phyloP scores from a whole-genome alignment of 495 filamentous ascomycete genomes.

The Trichoderma virens region DNA sequence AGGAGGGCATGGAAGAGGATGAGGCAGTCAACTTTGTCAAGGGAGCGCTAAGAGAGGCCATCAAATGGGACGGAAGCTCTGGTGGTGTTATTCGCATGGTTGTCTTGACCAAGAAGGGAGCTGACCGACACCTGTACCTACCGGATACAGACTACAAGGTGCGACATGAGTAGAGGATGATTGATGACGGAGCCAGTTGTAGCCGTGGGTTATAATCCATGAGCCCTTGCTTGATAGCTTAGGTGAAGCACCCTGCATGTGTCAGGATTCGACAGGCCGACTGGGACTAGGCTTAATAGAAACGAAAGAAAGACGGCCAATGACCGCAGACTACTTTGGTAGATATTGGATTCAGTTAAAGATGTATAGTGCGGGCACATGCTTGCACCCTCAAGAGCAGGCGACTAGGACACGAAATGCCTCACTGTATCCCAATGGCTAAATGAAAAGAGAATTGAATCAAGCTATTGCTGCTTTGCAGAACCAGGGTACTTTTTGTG shows the following conservation, averaged over 20 bases:
- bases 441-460: not conserved
- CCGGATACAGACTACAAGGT: conserved; percentile 75
- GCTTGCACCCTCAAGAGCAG: too few relatives aligned
- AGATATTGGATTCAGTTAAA: not conserved
- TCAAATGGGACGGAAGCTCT: conserved; percentile 99
- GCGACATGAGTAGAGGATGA: conserved; percentile 26
- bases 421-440: too few relatives aligned
- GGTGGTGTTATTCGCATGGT: conserved; percentile 97
- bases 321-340: not conserved
- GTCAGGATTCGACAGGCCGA: not conserved
- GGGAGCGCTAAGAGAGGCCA: conserved; percentile 79
- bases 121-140: conserved; percentile 80
- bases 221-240: not conserved
- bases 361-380: not conserved
- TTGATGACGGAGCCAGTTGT: conserved; percentile 1
- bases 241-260: too few relatives aligned
- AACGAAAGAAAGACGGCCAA: not conserved
- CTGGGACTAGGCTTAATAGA: not conserved
- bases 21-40: conserved; percentile 94
- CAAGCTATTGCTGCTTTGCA: not conserved
- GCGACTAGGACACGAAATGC: too few relatives aligned
- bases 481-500: too few relatives aligned
- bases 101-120: conserved; percentile 81
- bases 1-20: conserved; percentile 85
- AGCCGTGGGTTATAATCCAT: not conserved